Percentiles rank a stretch among this genome's conserved stretches.
Evolutionary conservation across 139 green algal species (phyloP).

Genomic region (Chlorella sp.): DNA sequence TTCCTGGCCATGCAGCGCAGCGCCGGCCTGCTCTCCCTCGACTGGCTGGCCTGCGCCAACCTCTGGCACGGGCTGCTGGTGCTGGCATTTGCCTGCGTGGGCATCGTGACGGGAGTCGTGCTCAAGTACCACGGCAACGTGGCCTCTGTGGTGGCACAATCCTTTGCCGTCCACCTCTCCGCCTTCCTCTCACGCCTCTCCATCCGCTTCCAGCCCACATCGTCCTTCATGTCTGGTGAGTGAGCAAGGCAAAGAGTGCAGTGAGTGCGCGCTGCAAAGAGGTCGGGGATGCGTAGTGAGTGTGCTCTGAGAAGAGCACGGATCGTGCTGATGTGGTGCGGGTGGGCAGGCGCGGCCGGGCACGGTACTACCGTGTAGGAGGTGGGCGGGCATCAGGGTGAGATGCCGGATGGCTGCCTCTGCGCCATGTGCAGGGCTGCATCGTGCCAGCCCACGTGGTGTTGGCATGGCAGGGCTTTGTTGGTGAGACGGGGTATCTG

Average conservation of each 20-base stretch:
- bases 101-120: neutral
- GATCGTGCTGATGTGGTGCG: no score
- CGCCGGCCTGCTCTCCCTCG: neutral
- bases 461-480: no score
- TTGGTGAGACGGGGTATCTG: neutral
- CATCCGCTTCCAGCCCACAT: neutral
- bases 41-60: slow-evolving; percentile 1
- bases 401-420: no score
- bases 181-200: neutral
- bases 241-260: no score
- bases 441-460: neutral
- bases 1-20: neutral
- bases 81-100: neutral
- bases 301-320: no score
- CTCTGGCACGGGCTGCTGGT: neutral
- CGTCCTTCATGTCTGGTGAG: neutral
- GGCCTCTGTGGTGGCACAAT: neutral
- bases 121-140: slow-evolving; percentile 4
- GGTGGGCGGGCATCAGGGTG: no score
- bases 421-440: neutral
- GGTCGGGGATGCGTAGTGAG: no score
- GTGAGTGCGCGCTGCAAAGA: no score
- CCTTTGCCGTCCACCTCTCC: neutral
- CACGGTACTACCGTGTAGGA: no score
- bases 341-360: no score